Base-by-base conservation (phyloP, 352 stramenopile genomes). In the Phytophthora megakarya region DNA sequence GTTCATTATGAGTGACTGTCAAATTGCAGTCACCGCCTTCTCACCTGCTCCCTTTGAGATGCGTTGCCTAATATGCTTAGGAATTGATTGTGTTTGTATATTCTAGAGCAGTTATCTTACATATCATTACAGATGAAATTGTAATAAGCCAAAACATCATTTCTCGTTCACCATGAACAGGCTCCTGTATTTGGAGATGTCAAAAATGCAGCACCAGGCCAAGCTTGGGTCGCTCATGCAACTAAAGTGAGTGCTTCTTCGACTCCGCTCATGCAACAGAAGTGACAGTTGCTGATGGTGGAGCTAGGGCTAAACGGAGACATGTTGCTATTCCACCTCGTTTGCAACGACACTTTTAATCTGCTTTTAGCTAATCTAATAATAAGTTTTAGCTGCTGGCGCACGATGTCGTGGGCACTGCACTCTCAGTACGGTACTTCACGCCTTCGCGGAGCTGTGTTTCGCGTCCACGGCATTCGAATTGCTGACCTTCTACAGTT, bases 391-490 rank as follows among this genome's bases (percentile, higher is more conserved):
- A 78, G 81, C 71, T 88, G 16, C 76, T 84, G 65, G 50, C 48
- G 2, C 75, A 89, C 49, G 54, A 78, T 35, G 12, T 73, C n/a
- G 25, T 79, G 16, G 80, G 80, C 11, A 70, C 80, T 16, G 66
- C 46, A 2, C 43, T 84, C 54, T 89, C 83, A 49, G 65, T 85
- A 9, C 44, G 43, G 38, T 63, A 65, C 43, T 89, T 89, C 64
- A 73, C 69, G 12, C n/a, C n/a, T n/a, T n/a, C n/a, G n/a, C n/a
- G n/a, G n/a, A n/a, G 35, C 49, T 89, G 22, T 89, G 80, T 62
- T 88, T 92, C 32, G 83, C 86, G 6, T 92, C 86, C 16, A 92
- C 83, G 9, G 77, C 78, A 4, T 94, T 92, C 65, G 86, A 94
- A 65, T 58, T 94, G 12, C 56, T 92, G 18, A 83, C 86, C 1